A percentile compares a stretch with the other conserved stretches of the same genome.
These are phyloP conservation scores for Wallacemonas sp. DNA, from an alignment of 208 protist genomes.

Conservation along the genomic window DNA sequence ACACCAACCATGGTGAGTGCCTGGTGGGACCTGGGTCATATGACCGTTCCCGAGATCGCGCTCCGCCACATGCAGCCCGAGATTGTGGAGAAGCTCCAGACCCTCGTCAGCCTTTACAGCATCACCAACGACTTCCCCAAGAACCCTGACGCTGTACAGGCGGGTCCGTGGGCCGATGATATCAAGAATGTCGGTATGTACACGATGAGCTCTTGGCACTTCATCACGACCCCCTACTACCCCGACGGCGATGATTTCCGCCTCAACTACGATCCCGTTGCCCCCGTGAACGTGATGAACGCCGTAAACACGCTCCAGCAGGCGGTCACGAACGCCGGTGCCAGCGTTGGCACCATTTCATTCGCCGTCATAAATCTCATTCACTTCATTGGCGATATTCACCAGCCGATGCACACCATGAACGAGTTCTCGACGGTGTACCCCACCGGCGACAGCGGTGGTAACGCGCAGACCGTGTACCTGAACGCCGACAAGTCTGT, in stretches of 20 bases:
- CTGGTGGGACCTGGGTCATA: slow-evolving; percentile 68
- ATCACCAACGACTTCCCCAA: slow-evolving; percentile 91
- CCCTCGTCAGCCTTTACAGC: slow-evolving; percentile 66
- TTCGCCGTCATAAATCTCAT: slow-evolving; percentile 44
- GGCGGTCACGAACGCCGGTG: slow-evolving; percentile 16
- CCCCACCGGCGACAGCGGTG: slow-evolving; percentile 47
- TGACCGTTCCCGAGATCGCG: slow-evolving; percentile 58
- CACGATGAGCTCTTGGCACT: slow-evolving; percentile 67
- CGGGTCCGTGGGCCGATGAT: slow-evolving; percentile 84
- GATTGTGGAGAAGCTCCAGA: slow-evolving; percentile 81
- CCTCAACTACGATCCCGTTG: slow-evolving; percentile 27
- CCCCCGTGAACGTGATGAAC: slow-evolving; percentile 34
- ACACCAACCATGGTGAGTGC: slow-evolving; percentile 71
- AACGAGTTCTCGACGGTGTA: slow-evolving; percentile 37
- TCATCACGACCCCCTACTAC: slow-evolving; percentile 66
- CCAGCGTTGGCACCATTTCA: slow-evolving; percentile 8
- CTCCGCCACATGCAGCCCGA: slow-evolving; percentile 88
- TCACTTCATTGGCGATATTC: slow-evolving; percentile 58
- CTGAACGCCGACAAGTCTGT: slow-evolving; percentile 15
- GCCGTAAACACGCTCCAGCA: slow-evolving; percentile 30
- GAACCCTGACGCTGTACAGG: slow-evolving; percentile 41
- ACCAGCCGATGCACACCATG: slow-evolving; percentile 35
- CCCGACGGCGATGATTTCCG: slow-evolving; percentile 82
- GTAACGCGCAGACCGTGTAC: slow-evolving; percentile 39
- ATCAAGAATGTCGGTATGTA: slow-evolving; percentile 93